Evolutionary conservation across 495 filamentous ascomycete genomes (phyloP), one percentile per base, ranked within the genome.

Genomic region (Penicillium cinerascens): DNA sequence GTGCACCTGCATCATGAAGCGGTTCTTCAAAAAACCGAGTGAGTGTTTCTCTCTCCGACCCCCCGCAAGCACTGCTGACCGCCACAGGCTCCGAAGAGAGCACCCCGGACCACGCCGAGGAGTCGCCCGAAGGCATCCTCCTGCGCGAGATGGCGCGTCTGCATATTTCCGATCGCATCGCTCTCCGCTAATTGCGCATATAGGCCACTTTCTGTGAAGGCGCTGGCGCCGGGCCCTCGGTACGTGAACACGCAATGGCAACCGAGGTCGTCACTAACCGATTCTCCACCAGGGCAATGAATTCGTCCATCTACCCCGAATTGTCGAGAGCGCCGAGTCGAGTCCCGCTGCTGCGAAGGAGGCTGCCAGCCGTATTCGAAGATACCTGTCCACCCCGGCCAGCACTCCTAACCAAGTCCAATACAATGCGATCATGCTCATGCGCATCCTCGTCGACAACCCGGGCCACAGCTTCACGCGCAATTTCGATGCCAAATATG

Each of bases 401-500:
- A 74, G 68, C 55, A 66, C 72, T 22, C 73, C 77, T 27, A 82
- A 85, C 17, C 81, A 87, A 51, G 81, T 84, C 36, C 93, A 97
- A 71, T 97, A 96, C 77, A 97, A 97, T 74, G 87, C 88, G 46
- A 87, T 97, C 59, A 99, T 97, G 95, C 78, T 99, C 44, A 81
- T 92, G 49, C 86, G 93, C 37, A 99, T 99, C 63, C 76, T 99
- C 29, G 76, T 80, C 49, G 92, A 97, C 66, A 97, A 99, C 67
- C 93, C 93, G 0, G 95, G 93, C 21, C 79, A 76, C 50, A 89
- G 84, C 15, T 97, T 99, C 65, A 93, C 92, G 9, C 79, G 86
- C 49, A 91, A 95, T 64, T 61, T 97, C 7, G 92, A 96, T 63
- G 66, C 76, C 51, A 91, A 91, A 58, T 97, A 97, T 61, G 77